Percentiles rank a stretch among this genome's conserved stretches.
Evolutionary conservation across 176 grass and related monocot genomes (phyloP).

Genomic region (Echinochloa phyllopogon): DNA sequence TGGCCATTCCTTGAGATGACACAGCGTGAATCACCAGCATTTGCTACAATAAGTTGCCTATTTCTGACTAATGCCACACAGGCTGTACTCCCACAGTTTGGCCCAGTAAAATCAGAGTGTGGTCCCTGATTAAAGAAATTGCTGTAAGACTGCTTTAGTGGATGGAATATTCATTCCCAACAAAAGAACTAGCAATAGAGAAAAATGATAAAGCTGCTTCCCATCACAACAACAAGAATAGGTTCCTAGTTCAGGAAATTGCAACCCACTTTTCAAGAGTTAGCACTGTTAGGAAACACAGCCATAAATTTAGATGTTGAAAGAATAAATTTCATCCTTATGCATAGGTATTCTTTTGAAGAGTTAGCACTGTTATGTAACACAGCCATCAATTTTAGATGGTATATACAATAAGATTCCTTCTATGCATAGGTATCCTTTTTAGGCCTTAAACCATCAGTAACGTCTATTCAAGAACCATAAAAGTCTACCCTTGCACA

Average conservation of each 20-base stretch:
- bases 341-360: conserved; percentile 10
- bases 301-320: neutral
- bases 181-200: conserved; percentile 9
- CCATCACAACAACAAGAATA: neutral
- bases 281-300: neutral
- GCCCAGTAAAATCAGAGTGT: conserved; percentile 88
- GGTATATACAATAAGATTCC: neutral
- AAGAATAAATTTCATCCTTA: neutral
- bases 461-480: neutral
- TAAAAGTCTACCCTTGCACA: neutral
- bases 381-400: neutral
- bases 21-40: conserved; percentile 97
- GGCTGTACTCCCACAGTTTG: conserved; percentile 82
- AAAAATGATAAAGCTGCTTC: neutral
- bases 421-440: neutral
- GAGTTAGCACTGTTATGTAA: neutral
- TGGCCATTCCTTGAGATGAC: conserved; percentile 88
- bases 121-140: conserved; percentile 67
- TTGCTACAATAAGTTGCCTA: conserved; percentile 80
- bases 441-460: conserved; percentile 19
- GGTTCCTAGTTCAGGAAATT: neutral
- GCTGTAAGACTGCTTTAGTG: conserved; percentile 23
- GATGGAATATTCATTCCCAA: conserved; percentile 10
- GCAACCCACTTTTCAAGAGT: neutral
- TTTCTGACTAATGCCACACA: conserved; percentile 94